Percentiles rank a stretch among this genome's conserved stretches.
Evolutionary conservation across 306 rosid genomes (phyloP).

Genomic region (Gynostemma pentaphyllum): DNA sequence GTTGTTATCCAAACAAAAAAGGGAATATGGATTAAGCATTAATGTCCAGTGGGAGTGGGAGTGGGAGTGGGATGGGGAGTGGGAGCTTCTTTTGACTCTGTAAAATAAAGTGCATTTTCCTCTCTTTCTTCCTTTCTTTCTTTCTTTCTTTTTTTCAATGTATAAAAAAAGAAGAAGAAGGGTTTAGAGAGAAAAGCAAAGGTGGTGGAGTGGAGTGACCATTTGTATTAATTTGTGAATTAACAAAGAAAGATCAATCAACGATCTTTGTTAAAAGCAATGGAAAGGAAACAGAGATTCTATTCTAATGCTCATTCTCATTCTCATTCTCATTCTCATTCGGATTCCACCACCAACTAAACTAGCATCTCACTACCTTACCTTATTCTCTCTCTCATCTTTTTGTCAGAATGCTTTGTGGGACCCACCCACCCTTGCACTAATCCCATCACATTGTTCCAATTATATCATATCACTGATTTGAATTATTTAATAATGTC

Average conservation of each 20-base stretch:
- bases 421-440: constrained; percentile 44
- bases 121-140: too few relatives aligned
- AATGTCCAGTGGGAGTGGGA: constrained; percentile 8
- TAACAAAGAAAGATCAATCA: constrained; percentile 2
- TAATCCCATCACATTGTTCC: not conserved
- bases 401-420: constrained; percentile 26
- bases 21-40: constrained; percentile 9
- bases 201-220: not conserved
- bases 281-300: constrained; percentile 10
- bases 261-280: constrained; percentile 5
- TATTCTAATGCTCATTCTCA: not conserved
- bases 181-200: constrained; percentile 3
- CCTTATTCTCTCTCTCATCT: constrained; percentile 1
- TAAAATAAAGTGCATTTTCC: constrained; percentile 7
- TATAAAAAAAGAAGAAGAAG: not conserved
- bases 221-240: constrained; percentile 6
- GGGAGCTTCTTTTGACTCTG: constrained; percentile 8
- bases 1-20: constrained; percentile 8
- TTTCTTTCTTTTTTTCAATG: not conserved
- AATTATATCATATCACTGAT: constrained; percentile 1
- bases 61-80: too few relatives aligned
- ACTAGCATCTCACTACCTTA: not conserved
- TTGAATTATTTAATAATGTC: constrained; percentile 5
- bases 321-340: constrained; percentile 8
- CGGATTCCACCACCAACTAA: constrained; percentile 11